Percentiles rank a stretch among this genome's conserved stretches.
These are phyloP conservation scores for Leccinum incarnatum DNA, from an alignment of 768 basidiomycete species.

Conservation along the genomic window DNA sequence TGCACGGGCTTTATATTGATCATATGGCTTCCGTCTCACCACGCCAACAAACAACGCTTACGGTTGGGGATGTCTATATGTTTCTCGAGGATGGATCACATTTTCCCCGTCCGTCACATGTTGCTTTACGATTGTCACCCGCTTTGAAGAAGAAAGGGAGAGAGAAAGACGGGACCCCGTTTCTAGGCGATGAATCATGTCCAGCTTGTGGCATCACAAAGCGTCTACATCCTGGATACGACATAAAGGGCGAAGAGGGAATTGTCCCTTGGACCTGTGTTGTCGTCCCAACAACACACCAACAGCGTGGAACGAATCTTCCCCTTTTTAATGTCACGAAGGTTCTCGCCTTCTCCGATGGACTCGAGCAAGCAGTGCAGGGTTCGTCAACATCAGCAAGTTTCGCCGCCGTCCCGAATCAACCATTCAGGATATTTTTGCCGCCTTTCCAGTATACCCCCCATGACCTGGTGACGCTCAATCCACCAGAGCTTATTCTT, in stretches of 20 bases:
- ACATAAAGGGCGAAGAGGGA: constrained; percentile 21
- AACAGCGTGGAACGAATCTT: constrained; percentile 15
- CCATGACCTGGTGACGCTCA: constrained; percentile 21
- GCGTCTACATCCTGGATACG: constrained; percentile 25
- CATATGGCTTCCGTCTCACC: constrained; percentile 19
- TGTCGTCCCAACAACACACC: constrained; percentile 23
- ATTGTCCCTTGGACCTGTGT: constrained; percentile 21
- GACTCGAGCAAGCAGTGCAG: constrained; percentile 16
- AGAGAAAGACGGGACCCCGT: constrained; percentile 23
- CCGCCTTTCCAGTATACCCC: constrained; percentile 17
- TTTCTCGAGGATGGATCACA: constrained; percentile 43
- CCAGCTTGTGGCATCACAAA: constrained; percentile 30
- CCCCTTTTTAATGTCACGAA: constrained; percentile 20
- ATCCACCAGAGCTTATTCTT: constrained; percentile 29
- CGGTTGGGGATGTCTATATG: constrained; percentile 41
- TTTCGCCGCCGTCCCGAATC: not conserved
- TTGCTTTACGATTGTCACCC: constrained; percentile 2
- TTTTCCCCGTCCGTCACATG: constrained; percentile 33
- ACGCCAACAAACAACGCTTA: constrained; percentile 26
- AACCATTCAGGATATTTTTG: constrained; percentile 2
- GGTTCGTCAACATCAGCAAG: constrained; percentile 3
- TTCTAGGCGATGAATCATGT: constrained; percentile 24
- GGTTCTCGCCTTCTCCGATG: constrained; percentile 14
- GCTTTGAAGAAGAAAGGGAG: constrained; percentile 27
- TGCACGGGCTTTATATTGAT: constrained; percentile 39